A percentile compares a stretch with the other conserved stretches of the same genome.
Evolutionary conservation across 129 eudicot genomes (phyloP).

Genomic region (Centella asiatica): DNA sequence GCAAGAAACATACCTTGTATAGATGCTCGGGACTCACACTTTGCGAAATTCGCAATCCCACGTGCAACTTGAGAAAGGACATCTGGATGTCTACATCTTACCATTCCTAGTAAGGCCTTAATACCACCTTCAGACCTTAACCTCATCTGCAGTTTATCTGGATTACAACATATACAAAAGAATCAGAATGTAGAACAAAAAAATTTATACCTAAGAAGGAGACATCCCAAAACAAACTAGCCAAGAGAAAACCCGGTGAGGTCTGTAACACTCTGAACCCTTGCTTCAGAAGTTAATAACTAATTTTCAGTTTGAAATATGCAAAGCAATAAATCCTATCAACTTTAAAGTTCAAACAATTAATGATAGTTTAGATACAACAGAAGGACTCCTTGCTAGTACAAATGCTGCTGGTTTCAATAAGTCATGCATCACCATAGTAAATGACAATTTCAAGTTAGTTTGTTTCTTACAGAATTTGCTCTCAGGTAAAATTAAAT

Average conservation of each 20-base stretch:
- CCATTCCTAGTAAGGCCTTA: conserved; percentile 91
- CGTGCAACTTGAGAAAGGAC: conserved; percentile 99
- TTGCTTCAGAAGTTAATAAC: not conserved
- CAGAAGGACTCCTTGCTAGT: not conserved
- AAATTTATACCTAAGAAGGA: not conserved
- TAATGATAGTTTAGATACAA: not conserved
- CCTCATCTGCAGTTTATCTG: conserved; percentile 85
- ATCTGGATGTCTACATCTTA: conserved; percentile 90
- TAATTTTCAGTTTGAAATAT: too few species aligned
- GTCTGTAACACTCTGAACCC: not conserved
- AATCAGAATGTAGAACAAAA: not conserved
- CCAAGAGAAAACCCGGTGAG: not conserved
- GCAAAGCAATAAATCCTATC: not conserved
- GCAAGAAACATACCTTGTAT: conserved; percentile 54
- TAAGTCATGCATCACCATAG: too few species aligned
- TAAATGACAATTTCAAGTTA: too few species aligned
- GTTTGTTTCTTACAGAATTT: too few species aligned
- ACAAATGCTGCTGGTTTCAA: too few species aligned
- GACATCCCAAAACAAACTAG: not conserved
- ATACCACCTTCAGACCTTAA: conserved; percentile 96
- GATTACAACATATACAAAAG: conserved; percentile 10
- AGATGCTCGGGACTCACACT: conserved; percentile 90
- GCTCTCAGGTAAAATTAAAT: too few species aligned
- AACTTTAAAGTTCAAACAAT: not conserved
- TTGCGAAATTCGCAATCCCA: conserved; percentile 97